Base-by-base conservation (phyloP, 805 yeast species). In the Yarrowia keelungensis region DNA sequence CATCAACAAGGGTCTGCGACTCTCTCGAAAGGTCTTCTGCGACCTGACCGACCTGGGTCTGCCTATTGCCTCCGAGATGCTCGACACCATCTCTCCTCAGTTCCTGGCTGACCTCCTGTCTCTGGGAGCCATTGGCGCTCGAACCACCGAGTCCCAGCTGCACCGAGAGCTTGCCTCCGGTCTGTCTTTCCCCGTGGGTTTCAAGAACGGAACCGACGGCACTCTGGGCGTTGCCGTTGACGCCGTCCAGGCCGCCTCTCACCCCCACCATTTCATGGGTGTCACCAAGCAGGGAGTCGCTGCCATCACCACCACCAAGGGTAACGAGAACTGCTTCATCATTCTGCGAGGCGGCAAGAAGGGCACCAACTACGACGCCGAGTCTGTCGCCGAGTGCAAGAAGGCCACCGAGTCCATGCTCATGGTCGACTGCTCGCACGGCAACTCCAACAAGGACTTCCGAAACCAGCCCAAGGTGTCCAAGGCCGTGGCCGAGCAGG, bases 151-250 rank as follows among this genome's bases (percentile, higher is more conserved):
- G 82, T 94, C 98, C 53, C 99, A 94, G 81, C 86, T 94, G 71
- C 99, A 94, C 83, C 89, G 99, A 81, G 99, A 94, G 81, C 86
- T 94, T 75, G 97, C 98, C 22, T 93, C 98, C 9, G 99, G 99
- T 67, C 84, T 95, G 71, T 91, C 97, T n/a, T 94, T 94, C 94
- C 99, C 99, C 70, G 88, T 94, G 69, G 99, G 99, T 64, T 94
- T 94, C 89, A 94, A 94, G 82, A 94, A 94, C 79, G 99, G 98
- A 80, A 94, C 99, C 50, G 99, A 94, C 79, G 99, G 99, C 77
- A 85, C 95, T 64, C 82, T 94, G 71, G 89, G 87, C 70, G 98
- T 94, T 71, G 97, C 99, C 12, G 83, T 95, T 64, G 99, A 93
- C 78, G 98, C 99, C 49, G 90, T 91, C 74, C 85, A 88, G 78